Conservation (phyloP, 108 stramenopile species). For the Pseudonitzschia multistriata region DNA sequence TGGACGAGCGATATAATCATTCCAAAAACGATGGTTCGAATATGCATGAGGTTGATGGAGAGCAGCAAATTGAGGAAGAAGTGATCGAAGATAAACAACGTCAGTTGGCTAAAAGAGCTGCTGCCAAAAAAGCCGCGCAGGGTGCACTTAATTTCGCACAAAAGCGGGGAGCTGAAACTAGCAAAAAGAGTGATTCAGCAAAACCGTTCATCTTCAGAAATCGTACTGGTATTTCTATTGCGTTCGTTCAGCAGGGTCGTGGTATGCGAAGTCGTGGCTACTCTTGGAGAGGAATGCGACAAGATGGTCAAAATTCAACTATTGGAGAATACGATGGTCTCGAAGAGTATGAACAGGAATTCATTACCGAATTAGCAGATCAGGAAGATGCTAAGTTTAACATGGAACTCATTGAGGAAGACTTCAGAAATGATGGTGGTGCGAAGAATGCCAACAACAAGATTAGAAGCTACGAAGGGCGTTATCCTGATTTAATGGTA, state of each 20-base stretch:
- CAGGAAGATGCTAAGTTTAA: constrained; percentile 55
- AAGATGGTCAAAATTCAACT: not conserved
- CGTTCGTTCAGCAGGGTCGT: constrained; percentile 39
- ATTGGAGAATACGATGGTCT: constrained; percentile 40
- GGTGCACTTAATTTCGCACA: constrained; percentile 56
- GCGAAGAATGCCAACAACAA: constrained; percentile 25
- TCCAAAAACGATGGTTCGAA: not conserved
- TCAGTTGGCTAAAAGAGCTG: constrained; percentile 10
- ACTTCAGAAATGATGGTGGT: not conserved
- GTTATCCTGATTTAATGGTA: constrained; percentile 49
- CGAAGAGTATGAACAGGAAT: constrained; percentile 21
- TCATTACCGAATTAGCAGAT: constrained; percentile 35
- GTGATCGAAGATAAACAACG: constrained; percentile 4
- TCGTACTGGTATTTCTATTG: constrained; percentile 54
- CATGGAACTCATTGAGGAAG: constrained; percentile 38
- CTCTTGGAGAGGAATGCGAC: not conserved
- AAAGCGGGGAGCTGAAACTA: constrained; percentile 44
- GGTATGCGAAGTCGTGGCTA: constrained; percentile 9
- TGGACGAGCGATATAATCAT: constrained; percentile 1
- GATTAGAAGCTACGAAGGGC: constrained; percentile 55
- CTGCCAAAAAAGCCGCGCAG: constrained; percentile 41
- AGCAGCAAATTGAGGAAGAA: not conserved
- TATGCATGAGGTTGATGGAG: not conserved
- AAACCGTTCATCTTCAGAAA: constrained; percentile 72
- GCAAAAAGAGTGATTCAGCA: constrained; percentile 43